Base-by-base conservation (phyloP, 768 basidiomycete species). In the Mycena leptocephala region DNA sequence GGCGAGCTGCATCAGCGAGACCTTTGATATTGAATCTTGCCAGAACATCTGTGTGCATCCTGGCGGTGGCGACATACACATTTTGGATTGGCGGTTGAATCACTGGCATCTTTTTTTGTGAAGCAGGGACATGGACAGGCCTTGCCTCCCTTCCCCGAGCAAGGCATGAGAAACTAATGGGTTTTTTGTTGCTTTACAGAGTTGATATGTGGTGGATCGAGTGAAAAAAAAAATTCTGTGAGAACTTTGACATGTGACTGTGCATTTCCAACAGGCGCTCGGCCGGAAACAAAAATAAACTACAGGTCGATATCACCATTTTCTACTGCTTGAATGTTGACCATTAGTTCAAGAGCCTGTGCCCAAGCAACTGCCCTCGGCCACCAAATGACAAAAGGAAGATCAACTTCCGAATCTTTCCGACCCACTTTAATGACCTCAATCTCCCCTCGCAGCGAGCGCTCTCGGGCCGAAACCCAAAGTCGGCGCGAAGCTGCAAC, bases 391-490 rank as follows among this genome's bases (percentile, higher is more conserved):
- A 4, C 9, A 16, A 66, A 66, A 1, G 64, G 64, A 22, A 66
- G 46, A 48, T 3, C 13, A 32, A 66, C 6, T 14, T 66, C 26
- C 0, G 8, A 30, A n/a, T 51, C 46, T 13, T 66, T 66, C 20
- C 46, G 28, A 9, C 64, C 64, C 7, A 66, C 64, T 24, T 48
- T 66, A 3, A 66, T 22, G 1, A 51, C 32, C 13, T 66, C 64
- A 2, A 32, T 35, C 20, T 66, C 64, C 56, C 56, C 56, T 59
- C 56, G 56, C 56, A 59, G 56, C 56, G 32, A 59, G 56, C 56
- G 56, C 56, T 59, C 56, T 59, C 56, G 56, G 56, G 56, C 56
- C 56, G 56, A 59, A 59, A 59, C 56, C 56, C 56, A 59, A 24
- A 53, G 56, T 22, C 56, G 30, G 33, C 55, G 55, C 55, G 55